phyloP scores from a whole-genome alignment of 2,329 filamentous ascomycete species.

The Exophiala viscosa region DNA sequence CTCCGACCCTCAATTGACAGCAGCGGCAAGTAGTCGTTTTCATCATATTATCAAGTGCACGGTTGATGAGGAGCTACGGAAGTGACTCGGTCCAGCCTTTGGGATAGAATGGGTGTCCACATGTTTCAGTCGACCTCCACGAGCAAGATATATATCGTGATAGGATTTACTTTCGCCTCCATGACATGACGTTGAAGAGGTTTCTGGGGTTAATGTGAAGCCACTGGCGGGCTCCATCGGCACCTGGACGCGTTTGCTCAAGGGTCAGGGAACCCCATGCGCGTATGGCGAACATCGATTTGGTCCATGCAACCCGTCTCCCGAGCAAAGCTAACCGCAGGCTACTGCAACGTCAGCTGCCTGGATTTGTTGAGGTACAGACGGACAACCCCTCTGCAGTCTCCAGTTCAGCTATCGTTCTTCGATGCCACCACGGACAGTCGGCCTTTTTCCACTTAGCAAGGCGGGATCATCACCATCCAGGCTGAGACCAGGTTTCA shows the following conservation, averaged over 20 bases:
- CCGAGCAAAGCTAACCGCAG: not conserved
- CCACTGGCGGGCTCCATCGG: too few relatives aligned
- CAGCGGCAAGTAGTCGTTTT: not conserved
- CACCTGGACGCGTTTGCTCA: too few relatives aligned
- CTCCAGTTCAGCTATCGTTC: not conserved
- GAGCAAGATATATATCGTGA: too few relatives aligned
- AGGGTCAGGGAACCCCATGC: too few relatives aligned
- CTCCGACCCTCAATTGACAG: not conserved
- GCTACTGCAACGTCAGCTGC: constrained; percentile 2
- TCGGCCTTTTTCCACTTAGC: not conserved
- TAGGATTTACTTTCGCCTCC: too few relatives aligned
- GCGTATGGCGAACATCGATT: not conserved
- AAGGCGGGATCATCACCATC: too few relatives aligned
- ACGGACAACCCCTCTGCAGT: not conserved
- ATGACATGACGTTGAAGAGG: too few relatives aligned
- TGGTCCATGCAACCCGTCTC: not conserved
- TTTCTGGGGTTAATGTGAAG: too few relatives aligned
- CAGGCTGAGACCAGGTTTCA: too few relatives aligned
- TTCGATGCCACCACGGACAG: not conserved
- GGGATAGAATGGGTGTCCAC: too few relatives aligned
- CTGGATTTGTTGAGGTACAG: not conserved
- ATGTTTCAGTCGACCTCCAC: too few relatives aligned
- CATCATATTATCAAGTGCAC: not conserved
- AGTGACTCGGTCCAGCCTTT: too few relatives aligned
- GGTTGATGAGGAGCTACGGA: not conserved